A percentile compares a stretch with the other conserved stretches of the same genome.
These are phyloP conservation scores for Talaromyces nanjingensis DNA, from an alignment of 495 filamentous ascomycete species.

Conservation along the genomic window DNA sequence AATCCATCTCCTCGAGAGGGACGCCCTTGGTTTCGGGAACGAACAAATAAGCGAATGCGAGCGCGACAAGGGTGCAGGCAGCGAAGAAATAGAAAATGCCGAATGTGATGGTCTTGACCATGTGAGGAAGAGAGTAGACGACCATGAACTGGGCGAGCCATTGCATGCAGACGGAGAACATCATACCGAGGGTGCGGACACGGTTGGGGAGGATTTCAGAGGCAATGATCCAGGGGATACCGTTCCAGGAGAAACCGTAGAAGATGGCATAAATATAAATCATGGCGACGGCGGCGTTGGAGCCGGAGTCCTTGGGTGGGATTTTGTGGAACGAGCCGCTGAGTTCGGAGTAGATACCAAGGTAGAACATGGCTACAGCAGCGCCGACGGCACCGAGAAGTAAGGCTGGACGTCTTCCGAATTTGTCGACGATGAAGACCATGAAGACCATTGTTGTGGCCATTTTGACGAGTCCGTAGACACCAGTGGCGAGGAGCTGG, in stretches of 20 bases:
- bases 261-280: slow-evolving; percentile 65
- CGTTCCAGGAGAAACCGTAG: slow-evolving; percentile 59
- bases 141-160: slow-evolving; percentile 43
- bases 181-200: slow-evolving; percentile 43
- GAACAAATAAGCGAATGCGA: slow-evolving; percentile 49
- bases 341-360: slow-evolving; percentile 53
- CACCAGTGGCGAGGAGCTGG: slow-evolving; percentile 29
- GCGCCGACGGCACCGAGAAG: slow-evolving; percentile 60
- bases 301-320: slow-evolving; percentile 25
- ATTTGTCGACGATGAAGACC: slow-evolving; percentile 53
- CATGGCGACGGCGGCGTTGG: slow-evolving; percentile 52
- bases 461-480: slow-evolving; percentile 36
- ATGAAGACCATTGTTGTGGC: slow-evolving; percentile 47
- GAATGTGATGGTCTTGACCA: slow-evolving; percentile 35
- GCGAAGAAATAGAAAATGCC: slow-evolving; percentile 45
- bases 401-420: slow-evolving; percentile 54
- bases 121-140: slow-evolving; percentile 32
- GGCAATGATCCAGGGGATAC: slow-evolving; percentile 49
- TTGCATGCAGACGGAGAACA: slow-evolving; percentile 35
- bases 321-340: slow-evolving; percentile 31
- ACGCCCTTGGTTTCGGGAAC: slow-evolving; percentile 56
- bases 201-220: slow-evolving; percentile 32
- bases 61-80: slow-evolving; percentile 28
- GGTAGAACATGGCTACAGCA: slow-evolving; percentile 61
- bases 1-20: slow-evolving; percentile 41